A percentile compares a stretch with the other conserved stretches of the same genome.
Conservation (phyloP, 148 eudicot species). For the Rhododendron mucronatum region DNA sequence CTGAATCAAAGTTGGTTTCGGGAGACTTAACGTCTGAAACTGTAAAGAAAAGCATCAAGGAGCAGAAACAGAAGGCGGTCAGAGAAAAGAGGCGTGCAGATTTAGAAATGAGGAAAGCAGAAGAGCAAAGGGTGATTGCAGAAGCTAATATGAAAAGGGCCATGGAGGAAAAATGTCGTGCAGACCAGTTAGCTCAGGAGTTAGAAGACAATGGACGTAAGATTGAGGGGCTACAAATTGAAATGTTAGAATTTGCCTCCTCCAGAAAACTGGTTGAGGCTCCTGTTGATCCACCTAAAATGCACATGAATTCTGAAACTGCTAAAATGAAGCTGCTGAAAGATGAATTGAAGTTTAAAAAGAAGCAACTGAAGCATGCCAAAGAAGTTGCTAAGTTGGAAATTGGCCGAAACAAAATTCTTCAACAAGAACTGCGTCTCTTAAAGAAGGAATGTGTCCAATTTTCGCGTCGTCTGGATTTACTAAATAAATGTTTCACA, state of each 20-base stretch:
- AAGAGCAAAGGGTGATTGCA: constrained; percentile 41
- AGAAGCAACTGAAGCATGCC: constrained; percentile 66
- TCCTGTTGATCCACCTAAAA: constrained; percentile 9
- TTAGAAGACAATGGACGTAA: constrained; percentile 30
- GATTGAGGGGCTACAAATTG: constrained; percentile 35
- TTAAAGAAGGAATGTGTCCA: constrained; percentile 44
- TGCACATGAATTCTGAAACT: constrained; percentile 17
- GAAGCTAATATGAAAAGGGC: constrained; percentile 33
- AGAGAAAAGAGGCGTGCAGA: constrained; percentile 34
- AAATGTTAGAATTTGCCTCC: constrained; percentile 22
- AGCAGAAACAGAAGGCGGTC: constrained; percentile 29
- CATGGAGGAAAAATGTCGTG: constrained; percentile 45
- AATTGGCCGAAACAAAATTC: constrained; percentile 37
- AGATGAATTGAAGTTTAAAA: constrained; percentile 68
- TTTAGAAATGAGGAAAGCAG: constrained; percentile 39
- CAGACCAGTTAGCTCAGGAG: constrained; percentile 44
- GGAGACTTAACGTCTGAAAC: constrained; percentile 13
- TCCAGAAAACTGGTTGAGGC: constrained; percentile 22
- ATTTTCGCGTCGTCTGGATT: constrained; percentile 43
- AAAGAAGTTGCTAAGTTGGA: constrained; percentile 65
- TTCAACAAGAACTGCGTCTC: constrained; percentile 43
- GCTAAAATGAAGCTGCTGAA: constrained; percentile 44
- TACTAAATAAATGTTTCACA: constrained; percentile 33
- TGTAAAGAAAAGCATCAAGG: constrained; percentile 28
- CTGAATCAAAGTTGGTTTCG: constrained; percentile 6